Conservation (phyloP, 1,284 basidiomycete species). For the Hortiboletus rubellus region DNA sequence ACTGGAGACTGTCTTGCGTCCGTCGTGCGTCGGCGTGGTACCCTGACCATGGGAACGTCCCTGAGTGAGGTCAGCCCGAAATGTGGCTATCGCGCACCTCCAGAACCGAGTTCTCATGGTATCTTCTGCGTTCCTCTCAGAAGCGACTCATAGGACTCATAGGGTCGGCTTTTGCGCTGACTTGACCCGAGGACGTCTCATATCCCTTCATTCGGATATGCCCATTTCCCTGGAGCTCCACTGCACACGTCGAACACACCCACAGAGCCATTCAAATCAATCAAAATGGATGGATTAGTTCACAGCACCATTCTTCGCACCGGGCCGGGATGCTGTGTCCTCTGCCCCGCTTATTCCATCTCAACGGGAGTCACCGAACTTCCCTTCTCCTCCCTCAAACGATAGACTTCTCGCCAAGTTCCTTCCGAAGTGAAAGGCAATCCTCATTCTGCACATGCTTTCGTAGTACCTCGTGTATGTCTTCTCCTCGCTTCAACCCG, state of each 20-base stretch:
- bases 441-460: conserved; percentile 16
- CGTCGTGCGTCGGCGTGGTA: not conserved
- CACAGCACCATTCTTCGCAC: conserved; percentile 1
- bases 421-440: conserved; percentile 28
- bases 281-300: not conserved
- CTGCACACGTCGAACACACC: not conserved
- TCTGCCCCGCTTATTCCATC: conserved; percentile 7
- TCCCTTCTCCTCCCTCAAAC: conserved; percentile 13
- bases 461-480: not conserved
- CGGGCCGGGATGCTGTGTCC: not conserved
- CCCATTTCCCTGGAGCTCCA: not conserved
- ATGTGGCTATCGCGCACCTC: not conserved
- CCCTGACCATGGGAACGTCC: conserved; percentile 12
- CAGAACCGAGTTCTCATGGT: conserved; percentile 9
- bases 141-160: not conserved
- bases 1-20: conserved; percentile 1
- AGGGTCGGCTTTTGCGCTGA: not conserved
- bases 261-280: not conserved
- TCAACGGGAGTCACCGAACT: conserved; percentile 12
- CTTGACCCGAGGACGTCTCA: conserved; percentile 18
- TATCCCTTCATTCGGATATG: conserved; percentile 2
- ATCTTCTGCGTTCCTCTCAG: not conserved
- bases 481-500: conserved; percentile 6
- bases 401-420: conserved; percentile 20
- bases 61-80: not conserved